Evolutionary conservation across 129 eudicot genomes (phyloP).

Genomic region (Silybum marianum): DNA sequence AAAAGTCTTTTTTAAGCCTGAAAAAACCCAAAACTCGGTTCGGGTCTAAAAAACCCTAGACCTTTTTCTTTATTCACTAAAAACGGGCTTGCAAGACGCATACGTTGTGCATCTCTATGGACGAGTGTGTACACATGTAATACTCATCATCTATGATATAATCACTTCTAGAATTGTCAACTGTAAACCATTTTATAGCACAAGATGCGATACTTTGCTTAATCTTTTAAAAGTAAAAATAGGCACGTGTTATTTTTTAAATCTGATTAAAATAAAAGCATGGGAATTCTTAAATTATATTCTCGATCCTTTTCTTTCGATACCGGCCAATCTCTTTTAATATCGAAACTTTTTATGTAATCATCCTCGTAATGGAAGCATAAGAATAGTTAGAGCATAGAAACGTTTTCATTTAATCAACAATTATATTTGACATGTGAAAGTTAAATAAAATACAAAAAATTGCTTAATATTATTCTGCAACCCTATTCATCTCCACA

Average conservation of each 20-base stretch:
- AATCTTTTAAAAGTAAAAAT: neutral
- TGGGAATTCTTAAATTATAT: neutral
- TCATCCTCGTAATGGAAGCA: neutral
- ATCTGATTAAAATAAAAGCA: neutral
- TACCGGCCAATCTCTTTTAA: neutral
- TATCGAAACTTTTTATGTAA: neutral
- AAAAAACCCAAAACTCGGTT: no score
- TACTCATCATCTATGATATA: neutral
- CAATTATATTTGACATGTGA: neutral
- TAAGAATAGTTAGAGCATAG: neutral
- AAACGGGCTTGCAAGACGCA: no score
- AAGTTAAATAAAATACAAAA: slow-evolving; percentile 5
- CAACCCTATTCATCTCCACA: slow-evolving; percentile 4
- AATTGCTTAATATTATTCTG: slow-evolving; percentile 16
- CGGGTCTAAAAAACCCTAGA: no score
- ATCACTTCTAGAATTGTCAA: slow-evolving; percentile 1
- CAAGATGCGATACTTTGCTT: slow-evolving; percentile 23
- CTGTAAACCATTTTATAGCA: neutral
- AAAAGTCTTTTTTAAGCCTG: no score
- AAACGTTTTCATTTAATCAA: neutral
- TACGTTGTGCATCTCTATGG: no score
- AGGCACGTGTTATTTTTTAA: neutral
- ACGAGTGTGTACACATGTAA: no score
- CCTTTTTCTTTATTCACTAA: no score
- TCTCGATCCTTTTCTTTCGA: neutral